Conservation (phyloP, 495 filamentous ascomycete genomes). For the Neurospora tetrasperma region DNA sequence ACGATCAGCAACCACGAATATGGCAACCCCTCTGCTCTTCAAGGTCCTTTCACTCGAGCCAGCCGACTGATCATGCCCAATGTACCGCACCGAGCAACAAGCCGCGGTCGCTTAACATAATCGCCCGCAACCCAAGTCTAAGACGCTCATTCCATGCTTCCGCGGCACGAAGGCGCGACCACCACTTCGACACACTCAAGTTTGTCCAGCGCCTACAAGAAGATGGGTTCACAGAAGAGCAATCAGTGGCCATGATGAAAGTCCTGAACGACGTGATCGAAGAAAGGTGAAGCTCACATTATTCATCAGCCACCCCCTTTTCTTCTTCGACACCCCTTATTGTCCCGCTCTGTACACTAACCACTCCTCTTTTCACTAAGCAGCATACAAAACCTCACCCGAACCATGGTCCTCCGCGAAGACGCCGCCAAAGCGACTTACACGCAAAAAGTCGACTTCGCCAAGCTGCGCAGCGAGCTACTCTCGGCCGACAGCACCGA, state of each 20-base stretch:
- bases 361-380: neutral
- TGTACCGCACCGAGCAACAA: neutral
- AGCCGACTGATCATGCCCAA: neutral
- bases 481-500: conserved; percentile 85
- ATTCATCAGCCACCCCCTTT: neutral
- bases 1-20: neutral
- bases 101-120: neutral
- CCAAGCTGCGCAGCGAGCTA: conserved; percentile 93
- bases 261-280: conserved; percentile 95
- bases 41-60: conserved; percentile 7
- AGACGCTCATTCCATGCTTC: conserved; percentile 62
- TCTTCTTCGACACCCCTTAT: neutral
- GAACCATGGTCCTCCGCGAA: conserved; percentile 97
- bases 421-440: conserved; percentile 82
- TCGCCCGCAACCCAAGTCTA: conserved; percentile 18
- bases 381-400: conserved; percentile 92
- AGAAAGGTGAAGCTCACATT: conserved; percentile 50
- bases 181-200: conserved; percentile 97
- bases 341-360: neutral
- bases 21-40: conserved; percentile 2
- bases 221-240: conserved; percentile 93
- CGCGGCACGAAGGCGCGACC: conserved; percentile 51
- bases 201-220: conserved; percentile 83
- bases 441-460: conserved; percentile 97
- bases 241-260: conserved; percentile 93